Evolutionary conservation across 305 asterid genomes (phyloP).

Genomic region (Solanum aculeatissimum): DNA sequence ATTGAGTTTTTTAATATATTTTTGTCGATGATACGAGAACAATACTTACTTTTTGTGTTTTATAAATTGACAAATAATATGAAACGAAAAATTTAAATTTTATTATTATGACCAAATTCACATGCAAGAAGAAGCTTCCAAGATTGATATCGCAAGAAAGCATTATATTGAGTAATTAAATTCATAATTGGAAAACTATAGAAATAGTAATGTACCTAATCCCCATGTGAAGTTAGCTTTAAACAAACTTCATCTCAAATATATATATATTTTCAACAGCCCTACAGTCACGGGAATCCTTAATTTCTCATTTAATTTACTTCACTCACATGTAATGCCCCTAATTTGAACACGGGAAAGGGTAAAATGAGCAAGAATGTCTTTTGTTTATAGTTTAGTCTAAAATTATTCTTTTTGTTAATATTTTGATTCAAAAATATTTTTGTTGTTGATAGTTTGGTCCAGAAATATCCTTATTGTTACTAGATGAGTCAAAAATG

Average conservation of each 20-base stretch:
- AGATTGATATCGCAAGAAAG: background rate
- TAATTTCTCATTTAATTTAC: background rate
- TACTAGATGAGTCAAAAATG: too few species aligned
- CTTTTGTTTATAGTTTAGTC: too few species aligned
- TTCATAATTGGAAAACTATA: background rate
- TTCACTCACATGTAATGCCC: slow-evolving; percentile 6
- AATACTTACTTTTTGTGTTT: background rate
- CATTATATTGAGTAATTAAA: background rate
- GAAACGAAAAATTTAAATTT: background rate
- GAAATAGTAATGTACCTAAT: slow-evolving; percentile 4
- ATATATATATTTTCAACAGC: background rate
- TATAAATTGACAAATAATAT: background rate
- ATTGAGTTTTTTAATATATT: background rate
- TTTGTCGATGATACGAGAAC: background rate
- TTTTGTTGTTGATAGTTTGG: too few species aligned
- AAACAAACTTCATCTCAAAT: background rate
- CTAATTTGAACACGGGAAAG: too few species aligned
- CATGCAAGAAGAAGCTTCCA: background rate
- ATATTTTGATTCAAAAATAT: too few species aligned
- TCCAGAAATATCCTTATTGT: too few species aligned
- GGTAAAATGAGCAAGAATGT: too few species aligned
- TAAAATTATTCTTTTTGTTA: too few species aligned
- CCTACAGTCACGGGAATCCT: slow-evolving; percentile 4
- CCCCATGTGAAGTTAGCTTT: slow-evolving; percentile 13
- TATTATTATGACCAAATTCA: background rate